A percentile compares a stretch with the other conserved stretches of the same genome.
Evolutionary conservation across 1,139 yeast species (phyloP).

Genomic region (Geotrichum cucujoidarum): DNA sequence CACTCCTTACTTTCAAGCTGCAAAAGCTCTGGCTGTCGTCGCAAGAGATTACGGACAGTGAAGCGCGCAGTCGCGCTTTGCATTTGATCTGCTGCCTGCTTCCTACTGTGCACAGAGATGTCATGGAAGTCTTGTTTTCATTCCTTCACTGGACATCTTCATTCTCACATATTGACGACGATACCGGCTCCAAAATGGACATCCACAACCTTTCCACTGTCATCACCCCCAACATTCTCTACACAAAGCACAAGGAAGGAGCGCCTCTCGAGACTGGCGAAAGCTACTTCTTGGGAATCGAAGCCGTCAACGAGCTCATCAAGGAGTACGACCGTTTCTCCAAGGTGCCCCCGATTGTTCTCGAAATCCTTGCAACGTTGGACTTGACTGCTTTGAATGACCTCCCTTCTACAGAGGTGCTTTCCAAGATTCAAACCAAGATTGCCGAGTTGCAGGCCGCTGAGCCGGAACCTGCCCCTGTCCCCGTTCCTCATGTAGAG

Average conservation of each 20-base stretch:
- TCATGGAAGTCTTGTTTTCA: slow-evolving; percentile 77
- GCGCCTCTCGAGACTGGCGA: slow-evolving; percentile 50
- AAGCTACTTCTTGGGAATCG: slow-evolving; percentile 75
- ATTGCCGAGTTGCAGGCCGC: neutral
- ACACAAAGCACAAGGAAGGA: slow-evolving; percentile 34
- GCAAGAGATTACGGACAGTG: slow-evolving; percentile 47
- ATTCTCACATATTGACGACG: slow-evolving; percentile 63
- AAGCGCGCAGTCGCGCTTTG: slow-evolving; percentile 51
- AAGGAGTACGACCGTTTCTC: slow-evolving; percentile 78
- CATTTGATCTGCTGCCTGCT: slow-evolving; percentile 74
- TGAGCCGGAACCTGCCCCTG: neutral
- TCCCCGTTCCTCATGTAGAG: slow-evolving; percentile 5
- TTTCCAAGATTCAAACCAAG: neutral
- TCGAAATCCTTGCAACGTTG: slow-evolving; percentile 27
- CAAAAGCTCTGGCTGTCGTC: slow-evolving; percentile 80
- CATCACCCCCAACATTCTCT: slow-evolving; percentile 84
- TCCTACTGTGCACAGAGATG: slow-evolving; percentile 77
- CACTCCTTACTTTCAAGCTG: slow-evolving; percentile 70
- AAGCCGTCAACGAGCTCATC: slow-evolving; percentile 79
- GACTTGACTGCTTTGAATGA: neutral
- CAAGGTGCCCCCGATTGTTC: slow-evolving; percentile 57
- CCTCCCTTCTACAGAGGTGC: neutral
- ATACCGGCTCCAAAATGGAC: slow-evolving; percentile 89
- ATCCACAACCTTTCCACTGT: slow-evolving; percentile 93
- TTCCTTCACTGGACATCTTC: slow-evolving; percentile 96